These are phyloP conservation scores for Phallus indusiatus DNA, from an alignment of 768 basidiomycete genomes.

Conservation along the genomic window DNA sequence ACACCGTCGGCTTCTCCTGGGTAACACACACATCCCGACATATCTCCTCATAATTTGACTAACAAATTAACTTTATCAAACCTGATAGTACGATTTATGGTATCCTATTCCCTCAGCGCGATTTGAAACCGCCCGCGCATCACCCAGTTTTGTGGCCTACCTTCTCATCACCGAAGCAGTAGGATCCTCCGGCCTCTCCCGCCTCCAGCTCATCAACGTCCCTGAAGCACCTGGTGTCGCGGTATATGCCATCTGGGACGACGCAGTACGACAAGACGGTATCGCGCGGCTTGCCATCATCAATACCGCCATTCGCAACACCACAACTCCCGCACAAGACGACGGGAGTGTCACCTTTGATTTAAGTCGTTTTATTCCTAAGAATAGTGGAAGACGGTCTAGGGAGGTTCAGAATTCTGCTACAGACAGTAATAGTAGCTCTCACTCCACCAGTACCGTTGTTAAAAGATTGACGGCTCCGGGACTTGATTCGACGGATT, in stretches of 20 bases:
- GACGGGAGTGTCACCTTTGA: conserved; percentile 12
- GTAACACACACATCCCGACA: background rate
- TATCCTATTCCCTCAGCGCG: conserved; percentile 20
- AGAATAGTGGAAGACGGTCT: conserved; percentile 1
- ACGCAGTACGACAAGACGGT: conserved; percentile 2
- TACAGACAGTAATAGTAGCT: no score
- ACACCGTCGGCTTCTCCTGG: conserved; percentile 21
- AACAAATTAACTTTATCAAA: background rate
- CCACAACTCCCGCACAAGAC: conserved; percentile 12
- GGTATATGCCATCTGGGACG: conserved; percentile 25
- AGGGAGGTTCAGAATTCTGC: background rate
- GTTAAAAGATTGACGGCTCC: conserved; percentile 24
- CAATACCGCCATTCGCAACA: conserved; percentile 20
- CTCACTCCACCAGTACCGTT: background rate
- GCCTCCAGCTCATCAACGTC: conserved; percentile 16
- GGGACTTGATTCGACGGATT: conserved; percentile 20
- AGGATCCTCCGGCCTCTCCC: conserved; percentile 17
- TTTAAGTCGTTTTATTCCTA: conserved; percentile 9
- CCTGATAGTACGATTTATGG: conserved; percentile 24
- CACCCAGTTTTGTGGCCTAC: conserved; percentile 24
- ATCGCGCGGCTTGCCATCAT: conserved; percentile 20
- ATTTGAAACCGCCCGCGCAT: conserved; percentile 19
- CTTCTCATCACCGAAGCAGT: conserved; percentile 25
- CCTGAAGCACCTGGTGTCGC: conserved; percentile 17
- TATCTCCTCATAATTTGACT: background rate